Conservation (phyloP, 1,284 basidiomycete species). For the Sphagnurus paluster region DNA sequence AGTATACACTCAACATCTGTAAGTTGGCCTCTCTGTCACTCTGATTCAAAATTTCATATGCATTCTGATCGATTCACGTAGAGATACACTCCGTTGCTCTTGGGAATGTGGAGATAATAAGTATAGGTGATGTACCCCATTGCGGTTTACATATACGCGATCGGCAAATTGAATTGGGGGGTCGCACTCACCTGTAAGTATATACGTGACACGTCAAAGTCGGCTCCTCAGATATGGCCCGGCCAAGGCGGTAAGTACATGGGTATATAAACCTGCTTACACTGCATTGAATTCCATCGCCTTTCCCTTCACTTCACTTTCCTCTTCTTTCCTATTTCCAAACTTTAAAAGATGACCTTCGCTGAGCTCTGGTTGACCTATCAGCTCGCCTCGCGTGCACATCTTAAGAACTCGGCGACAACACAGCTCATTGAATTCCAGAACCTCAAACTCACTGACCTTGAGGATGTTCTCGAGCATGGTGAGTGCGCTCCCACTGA, state of each 20-base stretch:
- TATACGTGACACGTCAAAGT: background rate
- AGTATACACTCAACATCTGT: too few relatives aligned
- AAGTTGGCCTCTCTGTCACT: too few relatives aligned
- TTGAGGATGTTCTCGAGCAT: constrained; percentile 51
- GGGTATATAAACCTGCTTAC: too few relatives aligned
- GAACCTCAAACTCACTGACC: constrained; percentile 37
- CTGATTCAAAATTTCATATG: too few relatives aligned
- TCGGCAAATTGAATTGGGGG: too few relatives aligned
- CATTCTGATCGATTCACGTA: too few relatives aligned
- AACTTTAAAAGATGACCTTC: constrained; percentile 26
- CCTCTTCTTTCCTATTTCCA: constrained; percentile 4
- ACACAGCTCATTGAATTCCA: constrained; percentile 46
- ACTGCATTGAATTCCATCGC: background rate
- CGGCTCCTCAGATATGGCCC: too few relatives aligned
- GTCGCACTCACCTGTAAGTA: background rate
- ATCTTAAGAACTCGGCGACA: constrained; percentile 34
- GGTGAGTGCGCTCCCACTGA: constrained; percentile 18
- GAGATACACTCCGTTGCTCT: too few relatives aligned
- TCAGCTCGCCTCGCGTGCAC: constrained; percentile 42
- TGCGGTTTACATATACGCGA: too few relatives aligned
- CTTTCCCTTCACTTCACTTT: background rate
- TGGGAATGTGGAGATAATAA: too few relatives aligned
- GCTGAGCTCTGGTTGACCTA: constrained; percentile 49
- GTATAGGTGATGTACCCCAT: too few relatives aligned
- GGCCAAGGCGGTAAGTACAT: too few relatives aligned